Evolutionary conservation across 2,329 filamentous ascomycete genomes (phyloP).

Genomic region (Xenosphaeropsis pyriputrescens): DNA sequence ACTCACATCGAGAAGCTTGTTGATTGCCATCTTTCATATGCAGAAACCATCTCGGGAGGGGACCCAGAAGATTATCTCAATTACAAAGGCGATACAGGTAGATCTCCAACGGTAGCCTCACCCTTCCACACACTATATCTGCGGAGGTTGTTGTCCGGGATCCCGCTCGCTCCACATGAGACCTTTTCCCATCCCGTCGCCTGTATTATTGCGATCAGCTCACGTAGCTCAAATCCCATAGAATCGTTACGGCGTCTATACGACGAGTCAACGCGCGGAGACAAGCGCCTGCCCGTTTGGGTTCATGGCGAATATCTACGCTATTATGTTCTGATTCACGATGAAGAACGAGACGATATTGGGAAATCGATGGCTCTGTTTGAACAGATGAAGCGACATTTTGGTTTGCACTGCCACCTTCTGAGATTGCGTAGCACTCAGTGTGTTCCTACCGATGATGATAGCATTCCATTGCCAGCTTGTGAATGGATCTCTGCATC

Average conservation of each 20-base stretch:
- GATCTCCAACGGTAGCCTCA: conserved; percentile 32
- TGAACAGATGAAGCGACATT: conserved; percentile 98
- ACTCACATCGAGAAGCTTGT: conserved; percentile 67
- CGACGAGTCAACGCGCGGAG: conserved; percentile 65
- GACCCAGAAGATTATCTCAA: conserved; percentile 20
- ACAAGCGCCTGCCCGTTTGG: conserved; percentile 63
- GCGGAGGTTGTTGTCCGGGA: conserved; percentile 64
- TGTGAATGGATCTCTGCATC: conserved; percentile 81
- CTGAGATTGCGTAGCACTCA: conserved; percentile 72
- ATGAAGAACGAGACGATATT: conserved; percentile 92
- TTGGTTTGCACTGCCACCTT: conserved; percentile 89
- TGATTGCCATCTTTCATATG: conserved; percentile 62
- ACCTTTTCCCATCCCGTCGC: conserved; percentile 92
- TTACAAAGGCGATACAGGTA: conserved; percentile 17
- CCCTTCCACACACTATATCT: conserved; percentile 80
- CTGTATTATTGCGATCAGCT: conserved; percentile 89
- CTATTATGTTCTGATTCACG: conserved; percentile 93
- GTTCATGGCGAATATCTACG: conserved; percentile 83
- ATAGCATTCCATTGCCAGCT: conserved; percentile 66
- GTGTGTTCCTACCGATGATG: conserved; percentile 80
- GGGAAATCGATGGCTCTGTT: conserved; percentile 78
- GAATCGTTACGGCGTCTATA: conserved; percentile 79
- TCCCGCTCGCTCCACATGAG: conserved; percentile 71
- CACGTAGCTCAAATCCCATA: conserved; percentile 68
- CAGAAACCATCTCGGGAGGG: conserved; percentile 34